These are phyloP conservation scores for Debaryomyces prosopidis DNA, from an alignment of 805 yeast species.

Conservation along the genomic window DNA sequence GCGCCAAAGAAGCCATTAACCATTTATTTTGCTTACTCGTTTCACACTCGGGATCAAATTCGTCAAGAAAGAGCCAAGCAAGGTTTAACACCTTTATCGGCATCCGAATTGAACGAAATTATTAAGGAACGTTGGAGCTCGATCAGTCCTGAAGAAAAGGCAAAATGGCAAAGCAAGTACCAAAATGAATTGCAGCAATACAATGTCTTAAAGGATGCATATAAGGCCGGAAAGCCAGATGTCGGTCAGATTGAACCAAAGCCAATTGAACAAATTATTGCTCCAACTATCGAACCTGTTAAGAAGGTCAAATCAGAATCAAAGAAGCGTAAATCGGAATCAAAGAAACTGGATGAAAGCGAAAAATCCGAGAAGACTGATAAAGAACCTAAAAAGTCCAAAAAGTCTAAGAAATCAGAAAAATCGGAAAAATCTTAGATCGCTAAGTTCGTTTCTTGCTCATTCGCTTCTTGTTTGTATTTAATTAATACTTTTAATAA, in stretches of 20 bases:
- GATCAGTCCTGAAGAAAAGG: conserved; percentile 68
- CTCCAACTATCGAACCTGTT: conserved; percentile 14
- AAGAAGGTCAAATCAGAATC: conserved; percentile 51
- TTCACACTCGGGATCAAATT: conserved; percentile 68
- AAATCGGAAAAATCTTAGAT: conserved; percentile 3
- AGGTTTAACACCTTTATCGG: conserved; percentile 62
- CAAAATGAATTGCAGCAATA: conserved; percentile 44
- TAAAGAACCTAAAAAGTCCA: conserved; percentile 12
- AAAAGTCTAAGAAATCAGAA: conserved; percentile 14
- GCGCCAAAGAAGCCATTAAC: conserved; percentile 96
- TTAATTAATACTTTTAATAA: conserved; percentile 1
- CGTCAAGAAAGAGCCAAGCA: conserved; percentile 63
- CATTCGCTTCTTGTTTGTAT: conserved; percentile 4
- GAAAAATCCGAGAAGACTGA: conserved; percentile 18
- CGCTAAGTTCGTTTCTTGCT: background rate
- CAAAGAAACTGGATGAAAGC: conserved; percentile 13
- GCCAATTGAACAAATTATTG: conserved; percentile 3
- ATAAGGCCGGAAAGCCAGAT: conserved; percentile 23
- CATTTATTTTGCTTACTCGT: conserved; percentile 75
- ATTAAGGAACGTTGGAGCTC: conserved; percentile 80
- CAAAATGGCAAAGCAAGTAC: conserved; percentile 63
- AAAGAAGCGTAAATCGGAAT: conserved; percentile 27
- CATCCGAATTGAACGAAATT: conserved; percentile 76
- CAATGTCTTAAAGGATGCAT: conserved; percentile 34
- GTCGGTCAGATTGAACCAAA: conserved; percentile 8